Evolutionary conservation across 768 basidiomycete species (phyloP), one percentile per base, ranked within the genome.

Genomic region (Termitomyces sp.): DNA sequence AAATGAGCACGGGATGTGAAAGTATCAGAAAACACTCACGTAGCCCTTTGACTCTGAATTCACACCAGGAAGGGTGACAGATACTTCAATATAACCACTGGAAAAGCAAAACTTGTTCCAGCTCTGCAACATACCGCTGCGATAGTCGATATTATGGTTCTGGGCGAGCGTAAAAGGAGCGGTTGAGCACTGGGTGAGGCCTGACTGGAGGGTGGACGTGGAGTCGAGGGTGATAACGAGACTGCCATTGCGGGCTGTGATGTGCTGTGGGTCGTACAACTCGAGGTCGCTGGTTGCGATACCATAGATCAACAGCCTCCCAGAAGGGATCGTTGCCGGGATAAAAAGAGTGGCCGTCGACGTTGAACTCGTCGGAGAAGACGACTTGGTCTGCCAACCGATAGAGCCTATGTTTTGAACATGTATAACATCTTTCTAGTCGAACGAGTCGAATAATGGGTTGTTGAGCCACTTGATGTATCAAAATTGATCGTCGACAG

Each of bases 61-160:
- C 6, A 82, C 78, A 0, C 87, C 88, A 0, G 88, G 87, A 5
- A 89, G 72, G 0, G 77, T 75, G 7, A 85, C 74, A 2, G 75
- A 68, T 16, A 87, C 83, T 75, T 93, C 93, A 60, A 94, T 81
- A 71, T 89, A 89, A 4, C 91, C 91, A 30, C 81, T 82, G 33
- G 88, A 84, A 67, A 92, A 93, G 70, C 89, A 93, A 67, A 94
- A 86, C 77, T 94, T 92, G 27, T 27, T 27, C 27, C 27, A 27
- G 27, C 27, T 27, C 27, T 27, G 27, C 27, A 27, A 27, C 27
- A 93, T 92, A 4, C 87, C 91, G 67, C 76, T 85, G 63, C 82
- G 75, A 67, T 87, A 93, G 42, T 75, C 75, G 58, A 89, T 76
- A 6, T 75, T 75, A 68, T 93, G 85, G 63, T 86, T 82, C 30